Percentiles rank a stretch among this genome's conserved stretches.
phyloP scores from a whole-genome alignment of 176 grass and related monocot genomes.

The Oryza glumipatula region DNA sequence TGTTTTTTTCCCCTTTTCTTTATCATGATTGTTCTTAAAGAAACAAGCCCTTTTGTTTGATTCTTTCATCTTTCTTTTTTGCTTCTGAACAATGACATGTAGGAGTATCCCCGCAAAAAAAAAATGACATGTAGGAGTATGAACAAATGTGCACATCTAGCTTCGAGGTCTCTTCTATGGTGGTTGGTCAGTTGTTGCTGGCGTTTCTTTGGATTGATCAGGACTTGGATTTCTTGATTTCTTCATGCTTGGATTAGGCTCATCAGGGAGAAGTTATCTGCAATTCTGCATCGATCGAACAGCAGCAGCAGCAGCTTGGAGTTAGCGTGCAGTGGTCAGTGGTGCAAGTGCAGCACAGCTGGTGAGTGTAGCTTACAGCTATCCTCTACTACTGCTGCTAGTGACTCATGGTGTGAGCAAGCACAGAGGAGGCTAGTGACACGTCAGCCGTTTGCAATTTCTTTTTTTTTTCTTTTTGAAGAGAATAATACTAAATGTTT shows the following conservation, averaged over 20 bases:
- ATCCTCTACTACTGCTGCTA: constrained; percentile 11
- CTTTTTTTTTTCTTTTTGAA: neutral
- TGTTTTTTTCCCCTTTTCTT: neutral
- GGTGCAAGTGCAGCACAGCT: constrained; percentile 39
- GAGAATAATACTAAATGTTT: neutral
- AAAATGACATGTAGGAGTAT: neutral
- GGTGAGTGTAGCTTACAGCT: constrained; percentile 19
- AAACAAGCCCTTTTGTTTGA: neutral
- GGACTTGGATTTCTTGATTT: neutral
- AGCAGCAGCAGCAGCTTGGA: neutral
- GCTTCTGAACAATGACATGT: neutral
- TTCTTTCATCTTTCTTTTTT: constrained; percentile 7
- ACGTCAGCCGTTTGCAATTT: neutral
- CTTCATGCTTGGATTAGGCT: neutral
- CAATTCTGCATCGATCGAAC: neutral
- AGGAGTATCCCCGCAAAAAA: neutral
- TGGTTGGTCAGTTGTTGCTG: constrained; percentile 23
- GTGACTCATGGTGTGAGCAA: neutral
- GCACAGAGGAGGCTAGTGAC: neutral
- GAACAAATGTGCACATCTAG: neutral
- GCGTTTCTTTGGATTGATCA: neutral
- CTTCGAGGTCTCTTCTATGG: neutral
- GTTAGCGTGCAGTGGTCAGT: neutral
- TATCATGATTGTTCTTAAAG: neutral
- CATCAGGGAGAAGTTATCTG: constrained; percentile 1